Conservation (phyloP, 2,329 filamentous ascomycete genomes). For the Alternaria conjuncta region DNA sequence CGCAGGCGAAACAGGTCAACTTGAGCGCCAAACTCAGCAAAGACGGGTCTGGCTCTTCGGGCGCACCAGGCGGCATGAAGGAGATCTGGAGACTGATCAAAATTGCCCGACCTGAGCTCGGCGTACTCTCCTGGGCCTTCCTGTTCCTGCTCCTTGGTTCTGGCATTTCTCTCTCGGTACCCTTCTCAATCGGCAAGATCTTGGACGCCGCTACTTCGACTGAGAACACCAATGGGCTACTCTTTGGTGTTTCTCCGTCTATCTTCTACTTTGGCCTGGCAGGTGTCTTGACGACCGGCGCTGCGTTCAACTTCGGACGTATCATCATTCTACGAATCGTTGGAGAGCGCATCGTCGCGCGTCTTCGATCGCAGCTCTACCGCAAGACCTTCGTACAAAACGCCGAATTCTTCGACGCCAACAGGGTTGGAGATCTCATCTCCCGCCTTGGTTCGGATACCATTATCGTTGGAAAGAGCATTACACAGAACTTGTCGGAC, state of each 20-base stretch:
- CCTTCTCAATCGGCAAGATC: conserved; percentile 95
- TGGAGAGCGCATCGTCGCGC: conserved; percentile 90
- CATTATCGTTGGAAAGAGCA: conserved; percentile 97
- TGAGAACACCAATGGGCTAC: conserved; percentile 64
- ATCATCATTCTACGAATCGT: conserved; percentile 94
- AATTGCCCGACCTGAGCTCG: conserved; percentile 85
- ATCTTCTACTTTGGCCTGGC: conserved; percentile 88
- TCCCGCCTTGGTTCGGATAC: conserved; percentile 95
- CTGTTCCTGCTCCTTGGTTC: conserved; percentile 87
- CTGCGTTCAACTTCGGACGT: conserved; percentile 88
- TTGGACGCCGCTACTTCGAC: conserved; percentile 86
- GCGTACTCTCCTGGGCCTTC: conserved; percentile 81
- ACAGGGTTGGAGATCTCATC: conserved; percentile 94
- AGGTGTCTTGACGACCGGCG: conserved; percentile 77
- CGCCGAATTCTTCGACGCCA: conserved; percentile 98
- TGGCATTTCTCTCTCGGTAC: conserved; percentile 92
- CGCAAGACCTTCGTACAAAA: conserved; percentile 94
- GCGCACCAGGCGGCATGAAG: conserved; percentile 62
- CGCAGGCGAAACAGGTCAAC: conserved; percentile 87
- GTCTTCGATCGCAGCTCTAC: conserved; percentile 88
- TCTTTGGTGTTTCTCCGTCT: conserved; percentile 83
- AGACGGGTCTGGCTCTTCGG: conserved; percentile 63
- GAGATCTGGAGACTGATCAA: conserved; percentile 89
- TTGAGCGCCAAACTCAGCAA: conserved; percentile 86
- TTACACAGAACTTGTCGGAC: conserved; percentile 96